Percentiles rank a stretch among this genome's conserved stretches.
phyloP scores from a whole-genome alignment of 139 green algal species.

The Yamagishiella unicocca region DNA sequence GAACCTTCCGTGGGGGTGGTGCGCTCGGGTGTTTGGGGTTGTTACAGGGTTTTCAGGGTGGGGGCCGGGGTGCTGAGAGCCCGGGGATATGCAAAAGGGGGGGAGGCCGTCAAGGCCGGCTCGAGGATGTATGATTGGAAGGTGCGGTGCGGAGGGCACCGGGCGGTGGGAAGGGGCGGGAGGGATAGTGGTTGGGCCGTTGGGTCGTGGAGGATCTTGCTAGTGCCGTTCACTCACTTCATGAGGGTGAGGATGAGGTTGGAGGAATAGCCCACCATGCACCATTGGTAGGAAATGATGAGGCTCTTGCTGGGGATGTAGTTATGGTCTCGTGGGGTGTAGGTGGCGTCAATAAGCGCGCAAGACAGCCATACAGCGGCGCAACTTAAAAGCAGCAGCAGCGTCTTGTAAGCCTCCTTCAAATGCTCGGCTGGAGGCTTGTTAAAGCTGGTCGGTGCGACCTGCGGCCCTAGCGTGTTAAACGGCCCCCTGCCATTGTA shows the following conservation, averaged over 20 bases:
- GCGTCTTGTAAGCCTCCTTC: slow-evolving; percentile 15
- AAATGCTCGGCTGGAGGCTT: not conserved
- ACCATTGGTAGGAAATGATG: slow-evolving; percentile 52
- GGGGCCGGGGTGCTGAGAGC: no score
- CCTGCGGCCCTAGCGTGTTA: not conserved
- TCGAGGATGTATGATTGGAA: no score
- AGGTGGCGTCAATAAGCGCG: slow-evolving; percentile 16
- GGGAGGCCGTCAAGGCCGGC: no score
- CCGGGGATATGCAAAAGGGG: no score
- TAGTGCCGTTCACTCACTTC: slow-evolving; percentile 34
- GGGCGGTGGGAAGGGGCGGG: no score
- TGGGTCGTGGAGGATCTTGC: not conserved
- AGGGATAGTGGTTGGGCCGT: not conserved
- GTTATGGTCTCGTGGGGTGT: slow-evolving; percentile 14
- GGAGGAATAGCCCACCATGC: slow-evolving; percentile 47
- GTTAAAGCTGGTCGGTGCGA: not conserved
- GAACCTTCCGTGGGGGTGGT: no score
- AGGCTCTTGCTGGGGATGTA: slow-evolving; percentile 34
- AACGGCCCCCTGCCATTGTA: not conserved
- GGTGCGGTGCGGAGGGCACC: no score
- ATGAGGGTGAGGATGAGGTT: slow-evolving; percentile 48
- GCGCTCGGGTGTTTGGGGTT: no score
- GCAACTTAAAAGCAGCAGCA: not conserved
- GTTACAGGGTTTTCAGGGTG: no score
- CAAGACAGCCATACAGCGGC: not conserved